Percentiles rank a stretch among this genome's conserved stretches.
phyloP scores from a whole-genome alignment of 2,329 filamentous ascomycete species.

The Fusarium hostae region DNA sequence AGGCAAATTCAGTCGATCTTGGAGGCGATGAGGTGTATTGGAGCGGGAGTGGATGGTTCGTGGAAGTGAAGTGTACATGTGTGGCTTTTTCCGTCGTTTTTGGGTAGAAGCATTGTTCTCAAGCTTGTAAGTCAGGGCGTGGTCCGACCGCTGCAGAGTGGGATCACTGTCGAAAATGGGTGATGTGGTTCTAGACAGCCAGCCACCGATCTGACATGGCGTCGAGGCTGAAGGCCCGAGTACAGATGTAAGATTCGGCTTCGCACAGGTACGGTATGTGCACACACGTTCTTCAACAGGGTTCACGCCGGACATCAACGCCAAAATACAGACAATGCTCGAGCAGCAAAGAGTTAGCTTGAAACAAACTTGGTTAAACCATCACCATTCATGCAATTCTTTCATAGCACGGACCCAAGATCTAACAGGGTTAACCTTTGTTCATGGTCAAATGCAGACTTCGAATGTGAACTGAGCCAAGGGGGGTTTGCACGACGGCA shows the following conservation, averaged over 20 bases:
- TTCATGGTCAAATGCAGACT: background rate
- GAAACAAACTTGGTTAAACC: background rate
- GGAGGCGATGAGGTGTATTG: constrained; percentile 5
- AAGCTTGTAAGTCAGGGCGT: constrained; percentile 5
- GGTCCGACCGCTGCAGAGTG: background rate
- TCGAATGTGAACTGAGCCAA: background rate
- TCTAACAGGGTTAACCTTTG: background rate
- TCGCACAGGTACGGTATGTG: background rate
- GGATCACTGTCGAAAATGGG: background rate
- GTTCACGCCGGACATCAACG: background rate
- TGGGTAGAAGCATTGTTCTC: background rate
- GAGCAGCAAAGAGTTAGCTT: background rate
- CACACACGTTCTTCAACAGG: constrained; percentile 5
- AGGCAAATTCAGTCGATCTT: background rate
- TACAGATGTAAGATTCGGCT: background rate
- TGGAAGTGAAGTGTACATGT: background rate
- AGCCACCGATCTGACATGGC: constrained; percentile 27
- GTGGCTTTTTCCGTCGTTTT: constrained; percentile 6
- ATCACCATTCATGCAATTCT: background rate
- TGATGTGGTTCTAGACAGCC: constrained; percentile 14
- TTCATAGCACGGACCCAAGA: background rate
- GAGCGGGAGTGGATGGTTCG: constrained; percentile 10
- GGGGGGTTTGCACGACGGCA: background rate
- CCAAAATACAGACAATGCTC: background rate
- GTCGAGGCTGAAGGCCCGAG: constrained; percentile 17